Conservation (phyloP, 2,329 filamentous ascomycete genomes). For the Fusarium sp. region DNA sequence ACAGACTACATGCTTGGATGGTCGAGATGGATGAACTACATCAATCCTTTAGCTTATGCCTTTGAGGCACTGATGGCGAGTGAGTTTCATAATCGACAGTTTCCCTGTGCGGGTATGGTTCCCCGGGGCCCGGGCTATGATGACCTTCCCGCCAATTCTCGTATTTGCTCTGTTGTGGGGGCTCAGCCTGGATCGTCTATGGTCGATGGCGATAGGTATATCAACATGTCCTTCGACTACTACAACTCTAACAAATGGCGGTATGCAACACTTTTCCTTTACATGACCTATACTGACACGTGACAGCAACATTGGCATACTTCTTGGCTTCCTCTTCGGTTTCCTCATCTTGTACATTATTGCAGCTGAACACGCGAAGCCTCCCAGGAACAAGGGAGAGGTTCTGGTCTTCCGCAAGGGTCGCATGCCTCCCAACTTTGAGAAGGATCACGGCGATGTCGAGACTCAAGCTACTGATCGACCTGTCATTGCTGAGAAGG, state of each 20-base stretch:
- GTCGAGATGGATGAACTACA: slow-evolving; percentile 71
- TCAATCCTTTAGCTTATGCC: slow-evolving; percentile 71
- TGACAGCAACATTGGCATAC: slow-evolving; percentile 73
- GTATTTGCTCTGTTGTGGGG: slow-evolving; percentile 66
- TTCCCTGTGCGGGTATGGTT: slow-evolving; percentile 65
- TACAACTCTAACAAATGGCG: slow-evolving; percentile 68
- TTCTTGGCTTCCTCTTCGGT: slow-evolving; percentile 71
- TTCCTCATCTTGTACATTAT: slow-evolving; percentile 73
- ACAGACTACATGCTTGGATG: slow-evolving; percentile 45
- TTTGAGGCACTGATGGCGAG: slow-evolving; percentile 46
- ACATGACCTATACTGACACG: accelerated
- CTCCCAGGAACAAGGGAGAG: slow-evolving; percentile 72
- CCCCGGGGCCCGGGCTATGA: slow-evolving; percentile 50
- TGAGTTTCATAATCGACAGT: slow-evolving; percentile 60
- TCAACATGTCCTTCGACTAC: slow-evolving; percentile 67
- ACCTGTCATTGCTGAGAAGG: slow-evolving; percentile 38
- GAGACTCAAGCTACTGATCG: slow-evolving; percentile 46
- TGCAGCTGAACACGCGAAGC: slow-evolving; percentile 73
- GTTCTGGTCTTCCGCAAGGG: slow-evolving; percentile 73
- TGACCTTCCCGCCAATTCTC: slow-evolving; percentile 58
- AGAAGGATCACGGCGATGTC: slow-evolving; percentile 55
- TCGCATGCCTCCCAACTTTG: slow-evolving; percentile 67
- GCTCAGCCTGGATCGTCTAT: slow-evolving; percentile 63
- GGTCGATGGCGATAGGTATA: slow-evolving; percentile 72
- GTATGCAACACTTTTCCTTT: not conserved